These are phyloP conservation scores for Angomonas deanei DNA, from an alignment of 208 protist species.

Conservation along the genomic window DNA sequence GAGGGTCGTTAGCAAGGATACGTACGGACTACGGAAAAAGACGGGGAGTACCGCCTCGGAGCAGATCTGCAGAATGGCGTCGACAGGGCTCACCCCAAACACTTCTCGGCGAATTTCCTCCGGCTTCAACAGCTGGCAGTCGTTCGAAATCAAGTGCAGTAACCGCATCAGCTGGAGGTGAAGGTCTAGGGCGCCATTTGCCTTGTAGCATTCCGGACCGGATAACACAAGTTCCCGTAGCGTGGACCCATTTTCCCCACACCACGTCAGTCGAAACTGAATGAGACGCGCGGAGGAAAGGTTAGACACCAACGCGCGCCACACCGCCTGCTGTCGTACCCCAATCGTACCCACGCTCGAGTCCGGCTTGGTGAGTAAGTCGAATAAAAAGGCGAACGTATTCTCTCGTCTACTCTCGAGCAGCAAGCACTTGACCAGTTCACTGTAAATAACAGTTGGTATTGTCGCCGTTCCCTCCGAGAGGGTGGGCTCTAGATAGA, in stretches of 20 bases:
- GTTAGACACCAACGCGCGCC: conserved; percentile 16
- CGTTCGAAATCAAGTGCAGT: conserved; percentile 24
- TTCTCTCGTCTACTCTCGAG: conserved; percentile 1
- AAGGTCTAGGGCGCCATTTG: conserved; percentile 16
- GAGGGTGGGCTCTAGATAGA: conserved; percentile 20
- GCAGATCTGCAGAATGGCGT: conserved; percentile 33
- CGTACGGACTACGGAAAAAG: conserved; percentile 29
- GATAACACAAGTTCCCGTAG: conserved; percentile 28
- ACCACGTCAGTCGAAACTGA: conserved; percentile 36
- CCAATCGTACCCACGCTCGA: conserved; percentile 12
- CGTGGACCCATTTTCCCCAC: conserved; percentile 20
- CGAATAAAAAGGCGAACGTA: conserved; percentile 26
- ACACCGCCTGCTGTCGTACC: conserved; percentile 29
- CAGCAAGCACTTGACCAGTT: conserved; percentile 30
- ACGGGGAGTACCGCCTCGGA: conserved; percentile 25
- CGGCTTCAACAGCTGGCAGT: conserved; percentile 41
- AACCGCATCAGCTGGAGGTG: conserved; percentile 30
- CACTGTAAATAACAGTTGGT: conserved; percentile 11
- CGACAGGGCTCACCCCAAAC: conserved; percentile 33
- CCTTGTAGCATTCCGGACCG: conserved; percentile 29
- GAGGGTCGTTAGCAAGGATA: conserved; percentile 27
- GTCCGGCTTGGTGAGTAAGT: conserved; percentile 17
- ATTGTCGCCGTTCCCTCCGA: conserved; percentile 15
- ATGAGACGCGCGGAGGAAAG: conserved; percentile 5
- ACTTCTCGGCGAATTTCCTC: conserved; percentile 43